A percentile compares a stretch with the other conserved stretches of the same genome.
phyloP scores from a whole-genome alignment of 2,329 filamentous ascomycete species.

The Akanthomyces muscarius region DNA sequence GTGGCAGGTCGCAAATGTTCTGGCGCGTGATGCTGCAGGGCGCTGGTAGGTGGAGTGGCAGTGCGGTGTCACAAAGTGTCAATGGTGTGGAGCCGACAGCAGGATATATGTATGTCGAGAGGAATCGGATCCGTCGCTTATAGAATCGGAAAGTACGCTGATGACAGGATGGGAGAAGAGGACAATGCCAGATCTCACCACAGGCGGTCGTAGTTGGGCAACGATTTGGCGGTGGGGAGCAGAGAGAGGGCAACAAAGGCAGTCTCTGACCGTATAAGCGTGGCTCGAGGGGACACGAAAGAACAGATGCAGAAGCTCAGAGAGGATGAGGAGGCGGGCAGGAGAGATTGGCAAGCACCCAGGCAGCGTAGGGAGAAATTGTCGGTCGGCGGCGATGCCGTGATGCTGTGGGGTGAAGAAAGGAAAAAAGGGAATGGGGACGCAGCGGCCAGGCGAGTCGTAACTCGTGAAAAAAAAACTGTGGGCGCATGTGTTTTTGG shows the following conservation, averaged over 20 bases:
- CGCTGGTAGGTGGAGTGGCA: slow-evolving; percentile 7
- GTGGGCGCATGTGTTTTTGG: slow-evolving; percentile 24
- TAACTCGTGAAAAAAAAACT: slow-evolving; percentile 22
- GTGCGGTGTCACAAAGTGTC: slow-evolving; percentile 5
- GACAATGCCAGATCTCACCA: slow-evolving; percentile 11
- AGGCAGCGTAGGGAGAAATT: slow-evolving; percentile 18
- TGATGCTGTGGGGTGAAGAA: slow-evolving; percentile 27
- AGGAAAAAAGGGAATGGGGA: slow-evolving; percentile 26
- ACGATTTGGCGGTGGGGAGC: slow-evolving; percentile 16
- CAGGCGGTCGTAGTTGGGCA: slow-evolving; percentile 9
- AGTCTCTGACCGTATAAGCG: slow-evolving; percentile 15
- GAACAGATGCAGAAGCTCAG: slow-evolving; percentile 16
- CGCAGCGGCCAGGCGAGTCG: slow-evolving; percentile 18
- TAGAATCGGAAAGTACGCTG: slow-evolving; percentile 11
- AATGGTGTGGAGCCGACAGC: slow-evolving; percentile 11
- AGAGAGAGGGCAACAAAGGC: slow-evolving; percentile 15
- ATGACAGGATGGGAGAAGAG: slow-evolving; percentile 7
- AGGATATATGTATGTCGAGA: slow-evolving; percentile 12
- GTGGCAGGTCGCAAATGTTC: slow-evolving; percentile 17
- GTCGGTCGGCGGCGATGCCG: slow-evolving; percentile 26
- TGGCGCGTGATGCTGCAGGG: slow-evolving; percentile 17
- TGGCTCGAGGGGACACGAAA: slow-evolving; percentile 13
- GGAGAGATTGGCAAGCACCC: slow-evolving; percentile 23
- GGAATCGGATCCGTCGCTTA: slow-evolving; percentile 9
- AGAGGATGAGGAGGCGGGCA: slow-evolving; percentile 21